Conservation (phyloP, 2,329 filamentous ascomycete genomes). For the Alternaria metachromatica region DNA sequence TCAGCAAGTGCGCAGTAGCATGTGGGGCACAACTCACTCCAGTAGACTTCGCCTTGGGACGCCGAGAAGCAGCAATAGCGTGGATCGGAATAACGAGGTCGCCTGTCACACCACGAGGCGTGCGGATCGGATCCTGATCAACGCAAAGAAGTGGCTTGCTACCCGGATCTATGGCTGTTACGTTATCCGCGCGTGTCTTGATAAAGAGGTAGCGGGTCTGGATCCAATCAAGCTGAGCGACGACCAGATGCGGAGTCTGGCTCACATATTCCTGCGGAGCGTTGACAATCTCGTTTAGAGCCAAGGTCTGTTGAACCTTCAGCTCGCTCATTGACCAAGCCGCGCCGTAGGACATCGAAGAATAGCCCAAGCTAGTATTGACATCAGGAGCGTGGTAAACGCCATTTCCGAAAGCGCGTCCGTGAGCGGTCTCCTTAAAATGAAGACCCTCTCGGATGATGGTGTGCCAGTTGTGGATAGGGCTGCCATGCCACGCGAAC, state of each 20-base stretch:
- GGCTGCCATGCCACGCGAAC: conserved; percentile 87
- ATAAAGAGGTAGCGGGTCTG: conserved; percentile 87
- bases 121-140: conserved; percentile 52
- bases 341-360: conserved; percentile 7
- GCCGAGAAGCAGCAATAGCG: conserved; percentile 56
- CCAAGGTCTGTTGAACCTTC: conserved; percentile 65
- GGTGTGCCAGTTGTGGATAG: conserved; percentile 81
- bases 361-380: conserved; percentile 63
- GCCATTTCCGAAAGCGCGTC: conserved; percentile 77
- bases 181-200: conserved; percentile 18
- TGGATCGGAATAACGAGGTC: conserved; percentile 61
- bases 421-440: conserved; percentile 67
- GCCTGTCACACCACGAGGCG: conserved; percentile 50
- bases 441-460: conserved; percentile 85
- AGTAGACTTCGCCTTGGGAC: conserved; percentile 32
- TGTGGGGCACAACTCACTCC: conserved; percentile 9
- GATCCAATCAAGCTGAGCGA: conserved; percentile 81
- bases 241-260: conserved; percentile 69
- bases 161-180: conserved; percentile 4
- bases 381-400: conserved; percentile 77
- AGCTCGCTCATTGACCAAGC: conserved; percentile 73
- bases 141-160: conserved; percentile 34
- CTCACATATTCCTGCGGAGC: conserved; percentile 66
- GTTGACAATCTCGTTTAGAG: conserved; percentile 87
- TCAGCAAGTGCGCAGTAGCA: conserved; percentile 10